Evolutionary conservation across 768 basidiomycete species (phyloP), one percentile per base, ranked within the genome.

Genomic region (Boletus reticuloceps): DNA sequence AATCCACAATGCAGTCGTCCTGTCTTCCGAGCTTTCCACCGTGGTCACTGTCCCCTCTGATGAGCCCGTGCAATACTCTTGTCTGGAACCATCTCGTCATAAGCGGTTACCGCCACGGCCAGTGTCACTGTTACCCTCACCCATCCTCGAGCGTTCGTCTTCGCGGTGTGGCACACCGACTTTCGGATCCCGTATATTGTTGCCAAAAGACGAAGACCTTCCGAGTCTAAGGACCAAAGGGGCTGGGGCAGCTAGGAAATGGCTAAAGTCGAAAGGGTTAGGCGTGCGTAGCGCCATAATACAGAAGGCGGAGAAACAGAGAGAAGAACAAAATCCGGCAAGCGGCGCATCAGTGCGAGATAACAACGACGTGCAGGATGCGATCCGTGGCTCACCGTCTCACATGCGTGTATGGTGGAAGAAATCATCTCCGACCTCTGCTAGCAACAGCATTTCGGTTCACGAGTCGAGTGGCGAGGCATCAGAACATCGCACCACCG

Each of bases 131-230:
- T 56, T 64, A 42, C 62, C 56, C 25, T 58, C 54, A 10, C 60
- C 74, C 38, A 66, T 72, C 51, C 68, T 78, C 12, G 76, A 79
- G 43, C 75, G 76, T 20, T 74, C 78, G 20, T 76, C 72, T 38
- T 83, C 82, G 5, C 72, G 82, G 38, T 84, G 82, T 56, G 82
- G 79, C 11, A 84, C 84, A 4, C 83, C 84, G 11, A 83, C 84
- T 2, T 84, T 85, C 58, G 84, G 83, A 14, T 85, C 84, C 2
- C 75, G 77, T 34, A 73, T 57, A n/a, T 36, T 49, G 16, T 38
- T 72, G 7, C 69, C 69, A 11, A 63, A 57, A 47, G 63, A 62
- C 2, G 66, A 71, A 39, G 68, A 69, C 11, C 51, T 69, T 10
- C 58, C 55, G 11, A 57, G 46, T 41, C 37, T 52, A 13, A 59